A percentile compares a stretch with the other conserved stretches of the same genome.
Evolutionary conservation across 805 yeast species (phyloP).

Genomic region (Pichia californica): DNA sequence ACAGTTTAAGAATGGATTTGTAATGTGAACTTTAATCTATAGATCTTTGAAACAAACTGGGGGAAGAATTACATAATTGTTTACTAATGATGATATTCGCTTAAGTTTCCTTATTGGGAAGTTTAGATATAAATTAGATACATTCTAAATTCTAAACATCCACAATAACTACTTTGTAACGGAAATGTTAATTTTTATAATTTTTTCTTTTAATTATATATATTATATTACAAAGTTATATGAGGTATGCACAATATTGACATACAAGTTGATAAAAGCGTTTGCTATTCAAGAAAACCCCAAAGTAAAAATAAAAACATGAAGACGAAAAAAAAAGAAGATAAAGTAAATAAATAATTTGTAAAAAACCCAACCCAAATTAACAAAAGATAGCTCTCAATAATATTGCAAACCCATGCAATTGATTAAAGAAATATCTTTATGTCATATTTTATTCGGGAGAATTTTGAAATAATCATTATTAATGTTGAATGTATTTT

Average conservation of each 20-base stretch:
- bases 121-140: too few species aligned
- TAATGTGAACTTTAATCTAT: too few species aligned
- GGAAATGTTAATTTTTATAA: not conserved
- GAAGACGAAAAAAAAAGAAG: not conserved
- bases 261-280: not conserved
- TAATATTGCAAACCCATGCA: not conserved
- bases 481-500: not conserved
- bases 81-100: too few species aligned
- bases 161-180: too few species aligned
- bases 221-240: slow-evolving; percentile 7
- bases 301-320: not conserved
- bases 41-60: too few species aligned
- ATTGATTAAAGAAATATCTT: too few species aligned
- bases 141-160: too few species aligned
- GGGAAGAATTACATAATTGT: too few species aligned
- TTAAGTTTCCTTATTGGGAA: too few species aligned
- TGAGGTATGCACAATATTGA: not conserved
- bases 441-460: slow-evolving; percentile 1
- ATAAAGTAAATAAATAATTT: not conserved
- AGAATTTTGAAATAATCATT: not conserved
- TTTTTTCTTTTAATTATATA: not conserved
- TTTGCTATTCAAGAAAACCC: not conserved
- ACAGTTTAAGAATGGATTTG: too few species aligned
- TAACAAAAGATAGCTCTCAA: not conserved
- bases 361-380: not conserved